These are phyloP conservation scores for Solanum boliviense DNA, from an alignment of 257 asterid genomes.

Conservation along the genomic window DNA sequence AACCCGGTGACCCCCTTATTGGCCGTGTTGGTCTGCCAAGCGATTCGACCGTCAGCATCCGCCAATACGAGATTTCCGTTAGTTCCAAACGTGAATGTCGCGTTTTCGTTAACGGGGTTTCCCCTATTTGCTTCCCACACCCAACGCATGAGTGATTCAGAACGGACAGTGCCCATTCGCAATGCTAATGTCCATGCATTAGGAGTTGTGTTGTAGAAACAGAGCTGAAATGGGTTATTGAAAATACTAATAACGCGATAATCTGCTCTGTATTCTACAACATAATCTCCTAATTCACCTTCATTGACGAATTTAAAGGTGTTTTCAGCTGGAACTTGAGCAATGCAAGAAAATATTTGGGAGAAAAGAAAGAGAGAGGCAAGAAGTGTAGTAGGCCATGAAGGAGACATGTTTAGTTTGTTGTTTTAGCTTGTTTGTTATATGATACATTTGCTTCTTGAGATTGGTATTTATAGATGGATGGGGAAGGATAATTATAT, in stretches of 20 bases:
- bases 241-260: not conserved
- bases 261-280: slow-evolving; percentile 3
- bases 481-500: not conserved
- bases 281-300: slow-evolving; percentile 5
- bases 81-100: not conserved
- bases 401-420: not conserved
- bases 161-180: slow-evolving; percentile 8
- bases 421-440: not conserved
- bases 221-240: not conserved
- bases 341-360: not conserved
- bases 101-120: slow-evolving; percentile 5
- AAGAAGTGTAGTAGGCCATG: not conserved
- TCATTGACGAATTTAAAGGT: slow-evolving; percentile 8
- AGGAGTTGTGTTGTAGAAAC: slow-evolving; percentile 18
- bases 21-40: slow-evolving; percentile 12
- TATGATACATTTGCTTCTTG: not conserved
- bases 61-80: slow-evolving; percentile 6
- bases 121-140: slow-evolving; percentile 16
- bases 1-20: slow-evolving; percentile 7
- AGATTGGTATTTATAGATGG: not conserved
- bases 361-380: not conserved
- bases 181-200: slow-evolving; percentile 8
- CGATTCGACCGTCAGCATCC: slow-evolving; percentile 1
- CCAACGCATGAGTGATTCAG: slow-evolving; percentile 8
- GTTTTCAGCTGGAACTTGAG: slow-evolving; percentile 2